Evolutionary conservation across 2,329 filamentous ascomycete genomes (phyloP), one percentile per base, ranked within the genome.

Genomic region (Claviceps fusiformis): DNA sequence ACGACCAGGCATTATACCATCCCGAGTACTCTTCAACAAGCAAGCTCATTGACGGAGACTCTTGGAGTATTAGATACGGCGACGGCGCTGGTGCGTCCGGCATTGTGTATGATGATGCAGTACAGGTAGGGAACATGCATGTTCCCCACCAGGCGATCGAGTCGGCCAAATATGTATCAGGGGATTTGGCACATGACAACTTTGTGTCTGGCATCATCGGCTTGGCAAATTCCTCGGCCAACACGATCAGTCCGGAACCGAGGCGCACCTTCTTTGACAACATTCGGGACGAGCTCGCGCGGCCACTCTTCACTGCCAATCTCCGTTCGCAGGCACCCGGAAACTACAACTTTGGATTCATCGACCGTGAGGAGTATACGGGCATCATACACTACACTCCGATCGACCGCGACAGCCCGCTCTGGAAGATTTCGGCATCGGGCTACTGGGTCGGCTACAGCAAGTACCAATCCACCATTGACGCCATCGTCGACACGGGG

Each of bases 401-500:
- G 5, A 75, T 83, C 49, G 72, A 78, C 63, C 72, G 60, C 58
- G 65, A 66, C 49, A 69, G 79, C 27, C 79, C 81, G 5, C 85
- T 78, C 72, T 87, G 84, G 84, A 69, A 76, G 56, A 78, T 87
- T 66, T 75, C 71, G 24, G 71, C 79, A 11, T 71, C 72, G 29
- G 80, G 77, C 24, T 85, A 82, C 68, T 70, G 70, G 44, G 64
- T 85, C 53, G 82, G 80, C 41, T 49, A 49, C 3, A 2, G 37
- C 0, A 54, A 54, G 15, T 24, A 55, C 3, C 35, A 48, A 0
- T 66, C 60, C 54, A 50, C 56, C 11, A 48, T 56, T 5, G 71
- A 71, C 0, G 77, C 75, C 60, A 86, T 88, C 65, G 80, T 81
- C 62, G 85, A 88, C 70, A 88, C 85, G 2, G 85, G 85, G 54